Conservation (phyloP, 2,329 filamentous ascomycete species). For the Botrytis porri region DNA sequence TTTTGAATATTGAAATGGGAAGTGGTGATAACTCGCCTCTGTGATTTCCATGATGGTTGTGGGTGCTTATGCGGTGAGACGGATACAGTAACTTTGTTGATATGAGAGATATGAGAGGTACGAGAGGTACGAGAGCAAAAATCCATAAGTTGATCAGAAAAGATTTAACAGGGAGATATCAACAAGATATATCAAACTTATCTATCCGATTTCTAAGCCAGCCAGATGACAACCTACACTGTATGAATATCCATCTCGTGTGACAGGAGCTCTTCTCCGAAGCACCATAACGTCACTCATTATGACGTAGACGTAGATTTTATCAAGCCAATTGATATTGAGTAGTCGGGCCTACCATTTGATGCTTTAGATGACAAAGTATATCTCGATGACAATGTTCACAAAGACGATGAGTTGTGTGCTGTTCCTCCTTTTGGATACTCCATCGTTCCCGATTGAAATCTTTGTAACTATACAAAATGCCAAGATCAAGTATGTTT, state of each 20-base stretch:
- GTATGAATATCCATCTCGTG: not conserved
- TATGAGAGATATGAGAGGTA: not conserved
- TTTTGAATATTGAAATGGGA: not conserved
- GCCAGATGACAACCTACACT: not conserved
- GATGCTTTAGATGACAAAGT: not conserved
- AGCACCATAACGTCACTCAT: not conserved
- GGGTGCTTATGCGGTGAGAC: not conserved
- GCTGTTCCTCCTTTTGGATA: not conserved
- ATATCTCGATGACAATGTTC: not conserved
- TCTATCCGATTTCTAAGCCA: not conserved
- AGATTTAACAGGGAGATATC: not conserved
- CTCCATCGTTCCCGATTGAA: not conserved
- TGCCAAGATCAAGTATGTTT: not conserved
- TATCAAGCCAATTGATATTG: not conserved
- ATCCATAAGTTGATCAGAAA: not conserved
- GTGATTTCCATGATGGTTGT: not conserved
- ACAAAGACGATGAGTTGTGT: too few relatives aligned
- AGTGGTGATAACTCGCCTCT: not conserved
- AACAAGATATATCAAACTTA: not conserved
- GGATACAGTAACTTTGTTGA: not conserved
- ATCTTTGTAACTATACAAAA: not conserved
- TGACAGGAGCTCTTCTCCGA: not conserved
- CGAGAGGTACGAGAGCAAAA: not conserved
- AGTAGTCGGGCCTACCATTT: not conserved
- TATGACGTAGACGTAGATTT: not conserved